Base-by-base conservation (phyloP, 805 yeast genomes). In the Wickerhamiella cacticola region DNA sequence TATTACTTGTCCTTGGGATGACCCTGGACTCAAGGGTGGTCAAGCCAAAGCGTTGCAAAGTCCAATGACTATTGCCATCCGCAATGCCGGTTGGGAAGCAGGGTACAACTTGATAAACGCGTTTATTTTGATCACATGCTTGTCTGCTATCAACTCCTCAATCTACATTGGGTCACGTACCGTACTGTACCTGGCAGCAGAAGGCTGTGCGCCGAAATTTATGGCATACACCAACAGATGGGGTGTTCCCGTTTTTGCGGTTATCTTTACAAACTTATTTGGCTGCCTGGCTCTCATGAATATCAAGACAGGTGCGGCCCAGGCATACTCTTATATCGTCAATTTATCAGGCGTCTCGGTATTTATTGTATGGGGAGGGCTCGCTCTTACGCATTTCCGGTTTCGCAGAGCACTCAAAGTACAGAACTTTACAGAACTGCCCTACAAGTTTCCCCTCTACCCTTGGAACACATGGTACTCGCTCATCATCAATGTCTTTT, bases 111-210 rank as follows among this genome's bases (percentile, higher is more conserved):
- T 78, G 52, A 67, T 78, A 53, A 78, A 78, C 53, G 77, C 85
- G 0, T 73, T 82, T 56, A 73, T 81, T 52, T 64, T 79, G 50
- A 58, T 79, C 12, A 78, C 82, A 1, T 75, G 83, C 56, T 61
- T 82, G 38, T 76, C 82, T 26, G 82, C 88, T 5, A 75, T 80
- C 57, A 81, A 81, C 63, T 72, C 82, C 36, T 74, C 82, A 29
- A 75, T 80, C 46, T 81, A 76, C 61, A 71, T 80, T 60, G 84
- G 82, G 9, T 75, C 84, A 2, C 69, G 88, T 60, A 73, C 85
- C 1, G 66, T 81, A 12, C 75, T 80, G 52, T 76, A 74, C 48
- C 70, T 80, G 70, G 78, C 86, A 4, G 66, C 71, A 51, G 78
- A 73, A 48, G 76, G 79, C 1, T 68, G 70, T 50, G 83, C 82